These are phyloP conservation scores for Choiromyces venosus DNA, from an alignment of 495 filamentous ascomycete species.

Conservation along the genomic window DNA sequence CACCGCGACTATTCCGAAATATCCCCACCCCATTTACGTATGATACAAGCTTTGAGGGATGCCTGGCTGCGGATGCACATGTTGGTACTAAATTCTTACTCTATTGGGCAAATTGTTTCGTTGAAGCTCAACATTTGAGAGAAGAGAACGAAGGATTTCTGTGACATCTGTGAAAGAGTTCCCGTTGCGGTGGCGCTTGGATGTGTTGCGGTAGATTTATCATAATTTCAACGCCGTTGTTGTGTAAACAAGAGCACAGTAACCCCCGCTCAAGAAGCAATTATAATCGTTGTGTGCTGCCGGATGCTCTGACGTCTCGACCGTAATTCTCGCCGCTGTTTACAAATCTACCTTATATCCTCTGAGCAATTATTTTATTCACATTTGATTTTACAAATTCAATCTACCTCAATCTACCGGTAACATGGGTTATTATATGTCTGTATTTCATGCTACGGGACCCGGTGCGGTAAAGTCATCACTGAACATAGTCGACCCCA, in stretches of 20 bases:
- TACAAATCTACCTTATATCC: constrained; percentile 1
- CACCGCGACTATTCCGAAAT: background rate
- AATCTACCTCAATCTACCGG: background rate
- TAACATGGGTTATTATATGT: background rate
- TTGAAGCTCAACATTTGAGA: background rate
- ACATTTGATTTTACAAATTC: background rate
- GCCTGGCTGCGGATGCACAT: background rate
- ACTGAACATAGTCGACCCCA: background rate
- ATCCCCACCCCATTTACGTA: background rate
- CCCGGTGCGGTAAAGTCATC: background rate
- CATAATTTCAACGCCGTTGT: background rate
- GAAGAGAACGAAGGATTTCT: too few species aligned
- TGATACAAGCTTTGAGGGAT: constrained; percentile 1
- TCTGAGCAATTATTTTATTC: background rate
- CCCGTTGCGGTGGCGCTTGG: background rate
- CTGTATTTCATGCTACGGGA: background rate
- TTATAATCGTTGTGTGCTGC: background rate
- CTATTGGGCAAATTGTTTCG: background rate
- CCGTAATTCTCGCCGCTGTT: background rate
- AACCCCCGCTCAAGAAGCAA: background rate
- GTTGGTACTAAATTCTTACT: background rate
- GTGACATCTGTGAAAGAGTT: background rate
- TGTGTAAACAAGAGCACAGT: background rate
- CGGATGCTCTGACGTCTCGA: background rate
- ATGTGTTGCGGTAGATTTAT: background rate